Evolutionary conservation across 2,329 filamentous ascomycete genomes (phyloP).

Genomic region (Xylariaceae sp.): DNA sequence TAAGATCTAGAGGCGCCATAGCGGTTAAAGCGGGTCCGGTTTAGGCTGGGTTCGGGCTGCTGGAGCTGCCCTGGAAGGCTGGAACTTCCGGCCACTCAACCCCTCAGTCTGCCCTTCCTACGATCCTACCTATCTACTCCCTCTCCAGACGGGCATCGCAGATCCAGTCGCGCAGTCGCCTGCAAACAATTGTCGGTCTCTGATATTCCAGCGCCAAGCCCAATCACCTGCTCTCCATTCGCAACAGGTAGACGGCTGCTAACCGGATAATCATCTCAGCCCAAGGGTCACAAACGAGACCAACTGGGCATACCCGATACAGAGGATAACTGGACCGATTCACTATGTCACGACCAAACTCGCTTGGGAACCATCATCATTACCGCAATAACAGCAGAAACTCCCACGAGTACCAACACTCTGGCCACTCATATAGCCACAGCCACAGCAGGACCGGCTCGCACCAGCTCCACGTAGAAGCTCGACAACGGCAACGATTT

Average conservation of each 20-base stretch:
- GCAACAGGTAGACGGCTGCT: neutral
- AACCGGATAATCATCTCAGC: neutral
- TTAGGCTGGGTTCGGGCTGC: no score
- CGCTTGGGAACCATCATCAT: constrained; percentile 29
- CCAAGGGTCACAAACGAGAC: neutral
- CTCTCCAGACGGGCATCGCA: neutral
- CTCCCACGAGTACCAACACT: constrained; percentile 10
- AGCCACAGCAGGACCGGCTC: constrained; percentile 36
- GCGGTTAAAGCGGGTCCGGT: no score
- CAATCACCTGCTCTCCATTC: neutral
- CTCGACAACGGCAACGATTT: constrained; percentile 23
- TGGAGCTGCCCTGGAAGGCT: no score
- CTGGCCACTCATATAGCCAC: constrained; percentile 20
- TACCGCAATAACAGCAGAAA: constrained; percentile 6
- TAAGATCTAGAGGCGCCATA: no score
- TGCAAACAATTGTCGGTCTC: neutral
- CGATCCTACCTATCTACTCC: no score
- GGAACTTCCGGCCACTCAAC: no score
- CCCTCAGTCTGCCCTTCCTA: no score
- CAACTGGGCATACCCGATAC: neutral
- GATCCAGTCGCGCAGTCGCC: neutral
- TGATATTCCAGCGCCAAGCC: neutral
- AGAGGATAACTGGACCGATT: neutral
- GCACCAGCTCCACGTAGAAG: constrained; percentile 28
- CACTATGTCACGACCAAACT: constrained; percentile 36